Base-by-base conservation (phyloP, 2,329 filamentous ascomycete genomes). In the Zymoseptoria tritici region DNA sequence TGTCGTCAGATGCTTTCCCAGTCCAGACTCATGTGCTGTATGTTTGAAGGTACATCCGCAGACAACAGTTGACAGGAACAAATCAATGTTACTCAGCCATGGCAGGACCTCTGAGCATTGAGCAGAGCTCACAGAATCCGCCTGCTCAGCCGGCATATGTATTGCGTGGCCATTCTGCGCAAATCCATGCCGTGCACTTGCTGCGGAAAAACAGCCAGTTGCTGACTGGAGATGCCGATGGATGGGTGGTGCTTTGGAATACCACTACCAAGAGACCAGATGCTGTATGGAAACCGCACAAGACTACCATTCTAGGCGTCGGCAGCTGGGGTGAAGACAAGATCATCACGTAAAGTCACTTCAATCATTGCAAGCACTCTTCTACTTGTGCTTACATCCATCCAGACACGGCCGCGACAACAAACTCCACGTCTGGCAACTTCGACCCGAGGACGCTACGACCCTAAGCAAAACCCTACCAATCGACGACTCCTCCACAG, bases 401-500 rank as follows among this genome's bases (percentile, higher is more conserved):
- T 20, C 29, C 64, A 97, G 92, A 42, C 92, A 97, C 76, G 93
- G 93, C 13, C 84, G 94, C 72, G 94, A 99, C 72, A 88, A 94
- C 72, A 89, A 86, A 70, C 81, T 97, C 54, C 81, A 89, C 21
- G 87, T 96, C 19, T 99, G 94, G 94, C 87, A 89, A 69, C 72
- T 97, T 13, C 58, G 79, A 11, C 68, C 72, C 36, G 73, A 78
- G 8, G 84, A 88, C 57, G 88, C 94, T 68, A 73, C 79, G 21
- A 73, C 78, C 16, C 78, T 96, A 64, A 89, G 86, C 67, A 86
- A 81, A 36, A 78, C 77, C 8, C 77, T 95, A 11, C 93, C 93
- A 0, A 81, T 93, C 31, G 90, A 95, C 20, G 50, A 55, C 62
- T 53, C 77, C 72, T 1, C 73, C 72, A 26, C 75, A 73, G 52